Conservation (phyloP, 352 stramenopile genomes). For the Globisporangium takayamanum region DNA sequence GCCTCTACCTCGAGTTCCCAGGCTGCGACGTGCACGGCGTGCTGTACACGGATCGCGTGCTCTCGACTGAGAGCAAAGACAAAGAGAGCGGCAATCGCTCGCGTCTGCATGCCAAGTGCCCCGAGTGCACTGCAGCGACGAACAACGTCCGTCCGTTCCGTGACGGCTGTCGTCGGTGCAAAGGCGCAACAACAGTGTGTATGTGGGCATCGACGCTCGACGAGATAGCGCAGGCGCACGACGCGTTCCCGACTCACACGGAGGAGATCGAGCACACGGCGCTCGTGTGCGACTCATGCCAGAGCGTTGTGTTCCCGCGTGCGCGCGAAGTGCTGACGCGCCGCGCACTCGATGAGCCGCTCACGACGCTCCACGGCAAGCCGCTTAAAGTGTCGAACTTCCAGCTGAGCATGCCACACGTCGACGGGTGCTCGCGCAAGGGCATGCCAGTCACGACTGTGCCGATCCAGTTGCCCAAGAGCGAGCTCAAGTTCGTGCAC, state of each 20-base stretch:
- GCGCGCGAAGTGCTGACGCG: conserved; percentile 61
- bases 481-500: conserved; percentile 81
- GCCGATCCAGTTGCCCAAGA: conserved; percentile 72
- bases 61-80: conserved; percentile 5
- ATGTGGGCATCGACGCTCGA: conserved; percentile 70
- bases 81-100: not conserved
- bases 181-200: conserved; percentile 49
- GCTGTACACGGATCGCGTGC: conserved; percentile 69
- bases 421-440: conserved; percentile 74
- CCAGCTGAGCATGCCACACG: conserved; percentile 83
- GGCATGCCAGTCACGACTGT: conserved; percentile 74
- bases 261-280: conserved; percentile 77
- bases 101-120: conserved; percentile 70
- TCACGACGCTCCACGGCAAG: conserved; percentile 52
- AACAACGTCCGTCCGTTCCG: conserved; percentile 81
- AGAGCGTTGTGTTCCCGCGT: conserved; percentile 69
- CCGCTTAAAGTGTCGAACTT: conserved; percentile 77
- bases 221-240: conserved; percentile 61
- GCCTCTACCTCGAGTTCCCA: conserved; percentile 84
- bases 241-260: conserved; percentile 45
- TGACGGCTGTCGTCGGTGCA: conserved; percentile 80
- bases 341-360: conserved; percentile 38
- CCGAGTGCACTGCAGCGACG: conserved; percentile 70
- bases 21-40: conserved; percentile 82
- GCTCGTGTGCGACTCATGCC: conserved; percentile 65